Evolutionary conservation across 768 basidiomycete species (phyloP).

Genomic region (Cantharellus anzutake): DNA sequence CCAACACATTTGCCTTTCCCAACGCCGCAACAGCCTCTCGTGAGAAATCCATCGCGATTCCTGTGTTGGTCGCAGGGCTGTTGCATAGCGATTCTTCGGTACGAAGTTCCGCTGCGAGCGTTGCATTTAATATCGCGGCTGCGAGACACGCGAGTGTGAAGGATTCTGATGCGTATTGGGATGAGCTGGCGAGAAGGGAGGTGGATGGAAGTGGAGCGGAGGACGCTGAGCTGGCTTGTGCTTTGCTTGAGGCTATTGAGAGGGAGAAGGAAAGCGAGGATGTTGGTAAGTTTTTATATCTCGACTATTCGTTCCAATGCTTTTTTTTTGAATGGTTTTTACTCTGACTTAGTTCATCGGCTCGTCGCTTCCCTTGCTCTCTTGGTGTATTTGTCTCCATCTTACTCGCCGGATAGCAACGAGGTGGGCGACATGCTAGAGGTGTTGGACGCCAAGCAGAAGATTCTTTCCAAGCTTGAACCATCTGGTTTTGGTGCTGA

Average conservation of each 20-base stretch:
- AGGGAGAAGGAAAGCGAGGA: conserved; percentile 60
- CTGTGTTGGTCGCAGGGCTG: conserved; percentile 41
- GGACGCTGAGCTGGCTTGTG: conserved; percentile 70
- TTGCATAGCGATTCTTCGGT: conserved; percentile 49
- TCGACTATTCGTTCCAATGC: not conserved
- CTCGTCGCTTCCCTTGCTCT: conserved; percentile 62
- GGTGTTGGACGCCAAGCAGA: conserved; percentile 40
- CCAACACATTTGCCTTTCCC: conserved; percentile 41
- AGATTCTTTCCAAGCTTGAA: conserved; percentile 37
- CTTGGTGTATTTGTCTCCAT: conserved; percentile 56
- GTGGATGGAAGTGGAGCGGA: conserved; percentile 44
- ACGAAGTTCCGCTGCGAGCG: conserved; percentile 60
- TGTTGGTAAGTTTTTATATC: conserved; percentile 35
- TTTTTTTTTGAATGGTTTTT: not conserved
- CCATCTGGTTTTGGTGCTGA: conserved; percentile 25
- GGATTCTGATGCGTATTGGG: not conserved
- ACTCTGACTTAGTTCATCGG: conserved; percentile 43
- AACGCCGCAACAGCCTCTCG: not conserved
- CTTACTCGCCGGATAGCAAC: conserved; percentile 31
- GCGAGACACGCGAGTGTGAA: conserved; percentile 14
- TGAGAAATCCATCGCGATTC: conserved; percentile 24
- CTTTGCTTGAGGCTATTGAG: conserved; percentile 58
- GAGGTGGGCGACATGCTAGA: conserved; percentile 29
- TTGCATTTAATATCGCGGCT: conserved; percentile 63
- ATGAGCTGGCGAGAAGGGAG: conserved; percentile 16